These are phyloP conservation scores for Kernera saxatilis DNA, from an alignment of 345 rosid species.

Conservation along the genomic window DNA sequence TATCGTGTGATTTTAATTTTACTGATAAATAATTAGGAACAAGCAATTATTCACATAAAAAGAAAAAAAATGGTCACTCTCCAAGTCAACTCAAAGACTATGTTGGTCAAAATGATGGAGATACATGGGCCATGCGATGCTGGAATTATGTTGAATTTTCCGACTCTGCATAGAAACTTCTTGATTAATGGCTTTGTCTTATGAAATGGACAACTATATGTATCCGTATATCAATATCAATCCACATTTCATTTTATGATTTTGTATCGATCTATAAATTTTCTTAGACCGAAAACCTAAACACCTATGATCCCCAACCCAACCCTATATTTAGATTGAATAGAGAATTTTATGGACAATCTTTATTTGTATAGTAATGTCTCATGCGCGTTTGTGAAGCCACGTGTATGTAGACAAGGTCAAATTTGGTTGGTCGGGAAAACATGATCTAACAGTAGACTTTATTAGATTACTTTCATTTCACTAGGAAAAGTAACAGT, in stretches of 20 bases:
- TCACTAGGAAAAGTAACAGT: conserved; percentile 3
- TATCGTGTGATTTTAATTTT: not conserved
- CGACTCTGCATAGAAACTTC: not conserved
- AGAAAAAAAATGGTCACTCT: conserved; percentile 2
- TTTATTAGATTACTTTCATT: conserved; percentile 23
- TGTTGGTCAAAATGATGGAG: conserved; percentile 11
- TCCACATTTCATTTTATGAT: not conserved
- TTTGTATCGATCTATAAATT: not conserved
- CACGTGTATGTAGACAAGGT: conserved; percentile 9
- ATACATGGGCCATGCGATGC: conserved; percentile 16
- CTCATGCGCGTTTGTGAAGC: not conserved
- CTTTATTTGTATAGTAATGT: not conserved
- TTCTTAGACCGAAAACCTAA: not conserved
- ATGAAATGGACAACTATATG: not conserved
- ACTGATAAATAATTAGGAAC: not conserved
- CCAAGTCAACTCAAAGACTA: conserved; percentile 16
- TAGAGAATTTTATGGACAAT: not conserved
- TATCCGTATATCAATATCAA: not conserved
- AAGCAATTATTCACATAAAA: not conserved
- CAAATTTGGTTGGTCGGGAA: conserved; percentile 21
- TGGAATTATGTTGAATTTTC: conserved; percentile 12
- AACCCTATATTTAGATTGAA: no score
- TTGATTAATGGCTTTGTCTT: not conserved
- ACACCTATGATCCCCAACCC: conserved; percentile 6
- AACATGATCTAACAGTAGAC: conserved; percentile 25